A percentile compares a stretch with the other conserved stretches of the same genome.
phyloP scores from a whole-genome alignment of 2,329 filamentous ascomycete genomes.

The Cercospora janseana region DNA sequence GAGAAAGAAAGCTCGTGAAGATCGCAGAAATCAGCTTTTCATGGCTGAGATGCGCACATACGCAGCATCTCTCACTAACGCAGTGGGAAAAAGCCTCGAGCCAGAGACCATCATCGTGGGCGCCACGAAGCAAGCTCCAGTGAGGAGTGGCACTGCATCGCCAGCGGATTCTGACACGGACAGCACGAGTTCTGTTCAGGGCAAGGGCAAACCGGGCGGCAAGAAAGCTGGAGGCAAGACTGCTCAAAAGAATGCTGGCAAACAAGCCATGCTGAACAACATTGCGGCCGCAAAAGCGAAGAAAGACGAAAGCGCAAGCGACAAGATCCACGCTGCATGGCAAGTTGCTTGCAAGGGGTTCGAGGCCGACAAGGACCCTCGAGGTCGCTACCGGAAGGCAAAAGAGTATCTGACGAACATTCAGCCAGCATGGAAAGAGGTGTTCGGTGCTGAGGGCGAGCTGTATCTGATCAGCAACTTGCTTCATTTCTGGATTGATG shows the following conservation, averaged over 20 bases:
- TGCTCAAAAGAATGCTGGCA: constrained; percentile 38
- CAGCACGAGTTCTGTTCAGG: constrained; percentile 25
- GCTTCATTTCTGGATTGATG: constrained; percentile 50
- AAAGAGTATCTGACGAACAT: constrained; percentile 50
- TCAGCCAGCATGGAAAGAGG: constrained; percentile 40
- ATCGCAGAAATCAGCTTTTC: constrained; percentile 59
- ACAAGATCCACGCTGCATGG: constrained; percentile 49
- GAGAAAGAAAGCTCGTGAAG: constrained; percentile 42
- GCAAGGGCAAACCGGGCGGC: constrained; percentile 32
- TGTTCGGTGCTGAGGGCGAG: constrained; percentile 48
- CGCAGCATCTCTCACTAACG: constrained; percentile 66
- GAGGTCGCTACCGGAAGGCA: constrained; percentile 50
- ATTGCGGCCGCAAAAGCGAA: constrained; percentile 44
- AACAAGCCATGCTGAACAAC: constrained; percentile 46
- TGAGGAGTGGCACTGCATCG: constrained; percentile 26
- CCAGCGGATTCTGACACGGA: constrained; percentile 36
- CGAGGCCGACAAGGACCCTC: constrained; percentile 46
- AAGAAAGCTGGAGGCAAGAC: constrained; percentile 37
- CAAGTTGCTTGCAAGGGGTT: constrained; percentile 46
- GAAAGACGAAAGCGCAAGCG: constrained; percentile 43
- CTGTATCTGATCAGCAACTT: constrained; percentile 52
- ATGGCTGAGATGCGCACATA: constrained; percentile 68
- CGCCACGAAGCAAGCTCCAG: constrained; percentile 21
- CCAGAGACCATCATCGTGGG: constrained; percentile 62
- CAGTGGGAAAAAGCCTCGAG: constrained; percentile 60